Evolutionary conservation across 352 stramenopile species (phyloP).

Genomic region (Labyrinthula sp.): DNA sequence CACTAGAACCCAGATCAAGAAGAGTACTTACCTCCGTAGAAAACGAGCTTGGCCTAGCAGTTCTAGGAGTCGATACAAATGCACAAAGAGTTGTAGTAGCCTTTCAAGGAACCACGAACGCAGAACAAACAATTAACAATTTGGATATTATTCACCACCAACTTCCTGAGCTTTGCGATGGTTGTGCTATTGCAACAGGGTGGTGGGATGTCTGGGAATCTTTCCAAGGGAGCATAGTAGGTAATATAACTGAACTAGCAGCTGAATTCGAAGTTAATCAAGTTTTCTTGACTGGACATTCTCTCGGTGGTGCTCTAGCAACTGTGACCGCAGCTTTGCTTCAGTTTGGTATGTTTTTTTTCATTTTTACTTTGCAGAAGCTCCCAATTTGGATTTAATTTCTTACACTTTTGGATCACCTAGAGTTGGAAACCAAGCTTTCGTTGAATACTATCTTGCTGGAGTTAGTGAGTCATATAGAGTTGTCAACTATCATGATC

Average conservation of each 20-base stretch:
- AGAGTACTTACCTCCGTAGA: too few species aligned
- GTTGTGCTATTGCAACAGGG: constrained; percentile 19
- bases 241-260: not conserved
- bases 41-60: too few species aligned
- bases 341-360: too few species aligned
- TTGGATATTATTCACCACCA: too few species aligned
- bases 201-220: constrained; percentile 24
- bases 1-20: too few species aligned
- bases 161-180: too few species aligned
- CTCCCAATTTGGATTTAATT: not conserved
- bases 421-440: constrained; percentile 25
- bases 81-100: constrained; percentile 1
- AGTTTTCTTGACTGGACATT: constrained; percentile 25
- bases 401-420: constrained; percentile 31
- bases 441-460: not conserved
- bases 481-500: constrained; percentile 24
- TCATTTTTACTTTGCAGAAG: not conserved
- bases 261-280: not conserved
- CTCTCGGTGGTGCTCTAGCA: constrained; percentile 22
- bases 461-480: not conserved
- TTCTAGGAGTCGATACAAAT: constrained; percentile 8
- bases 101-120: too few species aligned
- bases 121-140: too few species aligned
- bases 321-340: constrained; percentile 21
- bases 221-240: constrained; percentile 3